Conservation (phyloP, 1,139 yeast genomes). For the Magnusiomyces suaveolens region DNA sequence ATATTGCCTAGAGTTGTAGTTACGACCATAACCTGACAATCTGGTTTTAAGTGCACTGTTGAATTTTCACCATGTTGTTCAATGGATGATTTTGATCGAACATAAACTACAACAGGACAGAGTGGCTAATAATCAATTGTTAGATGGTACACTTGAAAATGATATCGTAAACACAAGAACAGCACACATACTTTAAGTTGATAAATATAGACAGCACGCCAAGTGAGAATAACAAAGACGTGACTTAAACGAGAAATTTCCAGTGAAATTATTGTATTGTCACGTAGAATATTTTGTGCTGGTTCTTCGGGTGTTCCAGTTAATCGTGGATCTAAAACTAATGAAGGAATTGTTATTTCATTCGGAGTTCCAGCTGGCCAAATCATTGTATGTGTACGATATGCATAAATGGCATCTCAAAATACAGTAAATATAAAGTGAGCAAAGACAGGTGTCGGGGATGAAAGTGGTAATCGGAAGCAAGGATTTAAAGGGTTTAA, state of each 20-base stretch:
- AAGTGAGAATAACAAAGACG: constrained; percentile 18
- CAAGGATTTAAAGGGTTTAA: too few species aligned
- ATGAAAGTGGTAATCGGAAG: too few species aligned
- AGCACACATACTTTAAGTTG: constrained; percentile 16
- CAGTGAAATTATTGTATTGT: constrained; percentile 15
- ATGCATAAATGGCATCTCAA: too few species aligned
- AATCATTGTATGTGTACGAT: constrained; percentile 12
- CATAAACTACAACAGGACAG: constrained; percentile 30
- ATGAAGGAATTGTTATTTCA: constrained; percentile 12
- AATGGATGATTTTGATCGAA: constrained; percentile 25
- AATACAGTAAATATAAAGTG: too few species aligned
- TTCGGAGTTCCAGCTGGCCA: constrained; percentile 17
- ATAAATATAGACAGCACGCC: constrained; percentile 20
- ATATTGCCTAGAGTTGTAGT: constrained; percentile 27
- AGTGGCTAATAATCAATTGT: constrained; percentile 17
- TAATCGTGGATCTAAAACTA: constrained; percentile 8
- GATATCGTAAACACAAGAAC: not conserved
- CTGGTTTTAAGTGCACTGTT: constrained; percentile 27
- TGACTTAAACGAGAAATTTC: constrained; percentile 19
- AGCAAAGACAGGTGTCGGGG: too few species aligned
- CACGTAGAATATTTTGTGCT: constrained; percentile 10
- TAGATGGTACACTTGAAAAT: not conserved
- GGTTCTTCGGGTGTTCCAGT: constrained; percentile 12
- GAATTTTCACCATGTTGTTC: constrained; percentile 27
- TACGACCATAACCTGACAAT: constrained; percentile 29